Conservation (phyloP, 306 rosid species). For the Lathyrus oleraceus region DNA sequence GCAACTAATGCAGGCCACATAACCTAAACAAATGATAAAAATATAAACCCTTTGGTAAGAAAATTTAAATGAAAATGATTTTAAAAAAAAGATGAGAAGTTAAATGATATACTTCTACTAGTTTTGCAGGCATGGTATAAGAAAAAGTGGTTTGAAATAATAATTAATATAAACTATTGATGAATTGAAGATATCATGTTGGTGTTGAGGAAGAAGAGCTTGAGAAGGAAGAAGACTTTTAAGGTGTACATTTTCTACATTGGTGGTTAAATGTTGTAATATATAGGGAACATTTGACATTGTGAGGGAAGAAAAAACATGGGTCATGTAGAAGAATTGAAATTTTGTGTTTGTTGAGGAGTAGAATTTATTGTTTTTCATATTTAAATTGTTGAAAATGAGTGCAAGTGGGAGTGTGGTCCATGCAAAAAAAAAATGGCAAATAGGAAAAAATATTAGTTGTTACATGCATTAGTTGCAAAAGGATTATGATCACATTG, state of each 20-base stretch:
- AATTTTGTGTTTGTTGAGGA: constrained; percentile 34
- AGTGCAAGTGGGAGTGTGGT: constrained; percentile 56
- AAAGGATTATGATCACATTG: constrained; percentile 15
- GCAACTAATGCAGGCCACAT: constrained; percentile 88
- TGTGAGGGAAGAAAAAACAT: constrained; percentile 37
- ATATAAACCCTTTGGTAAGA: background rate
- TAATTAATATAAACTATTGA: background rate
- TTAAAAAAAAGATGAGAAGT: constrained; percentile 9
- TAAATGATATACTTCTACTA: constrained; percentile 52
- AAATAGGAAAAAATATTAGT: constrained; percentile 23
- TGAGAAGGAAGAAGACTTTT: constrained; percentile 1
- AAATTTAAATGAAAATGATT: background rate
- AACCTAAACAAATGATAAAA: constrained; percentile 32
- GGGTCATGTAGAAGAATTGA: constrained; percentile 42
- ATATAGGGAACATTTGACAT: constrained; percentile 16
- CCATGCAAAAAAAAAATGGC: constrained; percentile 24
- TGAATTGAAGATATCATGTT: constrained; percentile 31
- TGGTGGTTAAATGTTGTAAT: constrained; percentile 18
- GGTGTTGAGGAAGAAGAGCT: background rate
- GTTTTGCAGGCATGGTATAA: constrained; percentile 39
- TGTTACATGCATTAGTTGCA: background rate
- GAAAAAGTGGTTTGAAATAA: background rate
- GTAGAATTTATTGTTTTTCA: constrained; percentile 19
- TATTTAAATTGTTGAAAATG: constrained; percentile 29
- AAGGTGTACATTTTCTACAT: constrained; percentile 15